Percentiles rank a stretch among this genome's conserved stretches.
phyloP scores from a whole-genome alignment of 2,329 filamentous ascomycete species.

The Neopestalotiopsis rosae region DNA sequence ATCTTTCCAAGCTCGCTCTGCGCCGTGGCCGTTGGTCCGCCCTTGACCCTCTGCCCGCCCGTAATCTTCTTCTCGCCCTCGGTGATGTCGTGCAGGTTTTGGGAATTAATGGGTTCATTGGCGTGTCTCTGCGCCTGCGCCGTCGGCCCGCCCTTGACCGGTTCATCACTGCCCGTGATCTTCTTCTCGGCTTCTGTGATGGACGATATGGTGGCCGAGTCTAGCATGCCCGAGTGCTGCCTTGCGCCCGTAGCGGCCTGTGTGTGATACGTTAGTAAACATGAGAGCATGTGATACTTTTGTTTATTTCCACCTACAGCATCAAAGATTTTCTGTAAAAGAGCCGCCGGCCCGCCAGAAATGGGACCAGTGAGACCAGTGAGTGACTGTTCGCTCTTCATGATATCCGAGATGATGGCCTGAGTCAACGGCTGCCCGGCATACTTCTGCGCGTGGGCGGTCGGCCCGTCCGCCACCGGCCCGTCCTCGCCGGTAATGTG shows the following conservation, averaged over 20 bases:
- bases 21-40: constrained; percentile 43
- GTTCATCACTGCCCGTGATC: constrained; percentile 40
- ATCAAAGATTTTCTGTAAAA: constrained; percentile 36
- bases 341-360: constrained; percentile 40
- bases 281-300: constrained; percentile 3
- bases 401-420: constrained; percentile 43
- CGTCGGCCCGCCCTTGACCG: constrained; percentile 44
- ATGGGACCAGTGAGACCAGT: constrained; percentile 36
- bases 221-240: constrained; percentile 28
- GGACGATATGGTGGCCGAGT: constrained; percentile 40
- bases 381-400: constrained; percentile 42
- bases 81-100: constrained; percentile 45
- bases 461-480: constrained; percentile 42
- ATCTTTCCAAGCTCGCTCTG: constrained; percentile 37
- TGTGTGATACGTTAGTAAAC: background rate
- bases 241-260: constrained; percentile 9
- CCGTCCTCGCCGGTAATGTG: constrained; percentile 40
- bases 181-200: constrained; percentile 46
- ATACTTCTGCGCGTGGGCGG: constrained; percentile 45
- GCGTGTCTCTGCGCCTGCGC: constrained; percentile 45
- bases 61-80: constrained; percentile 46
- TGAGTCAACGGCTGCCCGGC: constrained; percentile 33
- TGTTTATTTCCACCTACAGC: background rate
- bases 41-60: constrained; percentile 36
- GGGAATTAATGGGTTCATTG: constrained; percentile 36